phyloP scores from a whole-genome alignment of 441 rosid species.

The Gossypium trilobum region DNA sequence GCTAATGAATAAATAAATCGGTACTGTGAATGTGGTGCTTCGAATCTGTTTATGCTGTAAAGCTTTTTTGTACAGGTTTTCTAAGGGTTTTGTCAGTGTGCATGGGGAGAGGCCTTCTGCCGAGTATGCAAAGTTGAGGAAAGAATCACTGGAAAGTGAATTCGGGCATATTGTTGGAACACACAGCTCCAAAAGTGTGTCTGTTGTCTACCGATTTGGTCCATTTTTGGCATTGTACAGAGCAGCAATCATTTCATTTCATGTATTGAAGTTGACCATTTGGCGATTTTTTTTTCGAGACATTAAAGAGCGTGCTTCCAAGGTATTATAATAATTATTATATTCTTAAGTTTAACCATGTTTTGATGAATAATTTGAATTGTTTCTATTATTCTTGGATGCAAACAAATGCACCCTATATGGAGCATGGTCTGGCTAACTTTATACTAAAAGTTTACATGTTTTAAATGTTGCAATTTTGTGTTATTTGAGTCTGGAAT shows the following conservation, averaged over 20 bases:
- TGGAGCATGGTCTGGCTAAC: neutral
- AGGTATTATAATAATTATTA: constrained; percentile 33
- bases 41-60: neutral
- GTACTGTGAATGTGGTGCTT: neutral
- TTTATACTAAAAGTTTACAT: neutral
- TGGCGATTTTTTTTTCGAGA: constrained; percentile 69
- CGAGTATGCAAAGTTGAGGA: constrained; percentile 82
- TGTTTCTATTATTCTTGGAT: neutral
- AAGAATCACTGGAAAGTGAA: constrained; percentile 89
- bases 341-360: neutral
- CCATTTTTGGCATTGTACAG: constrained; percentile 85
- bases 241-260: constrained; percentile 75
- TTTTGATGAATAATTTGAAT: neutral
- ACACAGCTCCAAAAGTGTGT: constrained; percentile 54
- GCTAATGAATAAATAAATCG: neutral
- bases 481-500: neutral
- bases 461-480: neutral
- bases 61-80: constrained; percentile 38
- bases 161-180: constrained; percentile 68
- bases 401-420: neutral
- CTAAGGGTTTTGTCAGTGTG: constrained; percentile 58
- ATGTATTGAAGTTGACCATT: constrained; percentile 63
- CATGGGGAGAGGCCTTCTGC: constrained; percentile 84
- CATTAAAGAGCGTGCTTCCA: constrained; percentile 62
- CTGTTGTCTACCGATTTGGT: constrained; percentile 56